A percentile compares a stretch with the other conserved stretches of the same genome.
Conservation (phyloP, 805 yeast genomes). For the Cyberlindnera sargentensis region DNA sequence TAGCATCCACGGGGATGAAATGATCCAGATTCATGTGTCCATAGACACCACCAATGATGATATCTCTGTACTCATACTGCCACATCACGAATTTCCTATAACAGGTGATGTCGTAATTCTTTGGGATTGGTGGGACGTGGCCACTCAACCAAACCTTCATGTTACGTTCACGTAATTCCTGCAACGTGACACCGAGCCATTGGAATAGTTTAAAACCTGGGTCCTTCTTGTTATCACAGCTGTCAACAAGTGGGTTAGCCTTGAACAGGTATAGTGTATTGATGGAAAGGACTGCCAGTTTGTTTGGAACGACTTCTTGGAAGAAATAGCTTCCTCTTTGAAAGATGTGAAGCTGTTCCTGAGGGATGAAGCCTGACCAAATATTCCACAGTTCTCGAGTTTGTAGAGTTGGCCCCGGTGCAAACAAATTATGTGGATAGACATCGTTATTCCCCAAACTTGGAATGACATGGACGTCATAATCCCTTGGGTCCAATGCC, state of each 20-base stretch:
- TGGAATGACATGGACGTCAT: constrained; percentile 52
- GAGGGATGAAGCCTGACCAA: constrained; percentile 71
- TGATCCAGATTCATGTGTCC: constrained; percentile 93
- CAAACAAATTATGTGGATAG: constrained; percentile 78
- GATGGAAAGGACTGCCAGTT: constrained; percentile 70
- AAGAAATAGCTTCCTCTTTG: constrained; percentile 70
- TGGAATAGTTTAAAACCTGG: constrained; percentile 74
- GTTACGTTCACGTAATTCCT: constrained; percentile 62
- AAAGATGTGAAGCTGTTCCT: constrained; percentile 68
- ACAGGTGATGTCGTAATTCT: constrained; percentile 69
- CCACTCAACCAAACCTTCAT: constrained; percentile 87
- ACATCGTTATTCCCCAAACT: constrained; percentile 84
- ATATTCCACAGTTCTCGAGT: constrained; percentile 69
- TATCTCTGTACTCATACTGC: constrained; percentile 77
- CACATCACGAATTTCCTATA: constrained; percentile 71
- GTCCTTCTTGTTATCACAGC: constrained; percentile 62
- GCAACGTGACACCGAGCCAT: constrained; percentile 71
- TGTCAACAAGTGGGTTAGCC: constrained; percentile 76
- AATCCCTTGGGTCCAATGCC: constrained; percentile 33
- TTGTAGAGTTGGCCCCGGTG: constrained; percentile 85
- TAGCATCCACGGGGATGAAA: constrained; percentile 69
- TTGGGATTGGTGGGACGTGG: constrained; percentile 82
- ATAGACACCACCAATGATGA: constrained; percentile 74
- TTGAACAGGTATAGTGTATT: constrained; percentile 72
- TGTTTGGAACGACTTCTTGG: constrained; percentile 71